Evolutionary conservation across 257 asterid species (phyloP).

Genomic region (Nicotiana tabacum): DNA sequence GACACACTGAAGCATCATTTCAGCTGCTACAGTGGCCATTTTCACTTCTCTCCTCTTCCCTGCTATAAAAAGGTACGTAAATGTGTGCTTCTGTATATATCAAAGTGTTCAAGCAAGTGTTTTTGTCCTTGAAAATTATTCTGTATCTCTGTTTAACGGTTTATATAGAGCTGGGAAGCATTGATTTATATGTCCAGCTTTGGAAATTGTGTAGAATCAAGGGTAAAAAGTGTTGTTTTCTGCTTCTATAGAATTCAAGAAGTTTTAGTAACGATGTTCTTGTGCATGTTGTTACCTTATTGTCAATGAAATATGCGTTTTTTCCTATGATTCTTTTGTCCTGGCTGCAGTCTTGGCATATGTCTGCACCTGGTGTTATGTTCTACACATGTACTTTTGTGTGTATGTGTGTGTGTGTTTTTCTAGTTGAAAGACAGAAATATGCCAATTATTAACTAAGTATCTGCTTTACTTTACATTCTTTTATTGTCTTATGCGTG

Average conservation of each 20-base stretch:
- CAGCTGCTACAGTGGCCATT: slow-evolving; percentile 34
- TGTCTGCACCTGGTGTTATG: neutral
- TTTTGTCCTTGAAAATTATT: neutral
- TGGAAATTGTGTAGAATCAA: neutral
- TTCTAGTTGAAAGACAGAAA: too few relatives aligned
- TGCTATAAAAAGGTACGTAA: neutral
- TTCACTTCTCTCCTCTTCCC: slow-evolving; percentile 10
- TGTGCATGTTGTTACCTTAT: neutral
- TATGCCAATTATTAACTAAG: too few relatives aligned
- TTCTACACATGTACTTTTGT: neutral
- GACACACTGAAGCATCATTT: slow-evolving; percentile 19
- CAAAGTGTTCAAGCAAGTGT: neutral
- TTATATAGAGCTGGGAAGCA: slow-evolving; percentile 18
- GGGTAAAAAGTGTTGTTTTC: neutral
- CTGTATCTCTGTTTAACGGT: slow-evolving; percentile 1
- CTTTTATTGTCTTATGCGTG: neutral
- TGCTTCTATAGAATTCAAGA: neutral
- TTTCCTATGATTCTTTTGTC: neutral
- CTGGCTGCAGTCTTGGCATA: neutral
- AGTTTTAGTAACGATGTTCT: neutral
- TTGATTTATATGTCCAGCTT: slow-evolving; percentile 6
- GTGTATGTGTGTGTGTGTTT: too few relatives aligned
- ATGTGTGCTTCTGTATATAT: too few relatives aligned
- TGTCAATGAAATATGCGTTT: neutral
- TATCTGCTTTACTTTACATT: neutral